A percentile compares a stretch with the other conserved stretches of the same genome.
Conservation (phyloP, 2,329 filamentous ascomycete species). For the Aspergillus sclerotialis region DNA sequence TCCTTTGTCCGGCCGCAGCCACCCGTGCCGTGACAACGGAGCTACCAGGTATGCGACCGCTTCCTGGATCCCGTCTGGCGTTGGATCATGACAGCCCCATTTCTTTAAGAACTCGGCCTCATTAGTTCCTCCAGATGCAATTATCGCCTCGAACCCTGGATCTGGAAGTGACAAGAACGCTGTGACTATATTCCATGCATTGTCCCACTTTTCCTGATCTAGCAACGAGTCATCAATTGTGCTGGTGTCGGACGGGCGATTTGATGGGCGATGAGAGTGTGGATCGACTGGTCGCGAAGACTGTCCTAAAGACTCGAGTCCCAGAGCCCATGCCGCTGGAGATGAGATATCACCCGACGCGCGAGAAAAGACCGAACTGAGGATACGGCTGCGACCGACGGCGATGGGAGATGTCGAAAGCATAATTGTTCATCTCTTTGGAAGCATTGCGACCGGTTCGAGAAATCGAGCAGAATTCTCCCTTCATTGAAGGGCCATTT, state of each 20-base stretch:
- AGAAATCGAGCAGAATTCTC: background rate
- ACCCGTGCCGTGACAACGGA: conserved; percentile 11
- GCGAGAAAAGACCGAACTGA: conserved; percentile 38
- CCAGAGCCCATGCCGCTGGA: conserved; percentile 19
- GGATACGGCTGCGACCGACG: conserved; percentile 32
- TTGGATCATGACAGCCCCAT: conserved; percentile 23
- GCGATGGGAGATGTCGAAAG: conserved; percentile 17
- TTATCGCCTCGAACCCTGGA: conserved; percentile 24
- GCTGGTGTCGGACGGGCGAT: conserved; percentile 6
- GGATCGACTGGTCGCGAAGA: conserved; percentile 7
- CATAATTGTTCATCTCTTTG: conserved; percentile 14
- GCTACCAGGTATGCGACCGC: conserved; percentile 26
- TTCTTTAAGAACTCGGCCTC: conserved; percentile 20
- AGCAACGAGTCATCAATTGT: conserved; percentile 9
- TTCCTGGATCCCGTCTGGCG: conserved; percentile 22
- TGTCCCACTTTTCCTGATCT: conserved; percentile 31
- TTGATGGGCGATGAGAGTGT: conserved; percentile 1
- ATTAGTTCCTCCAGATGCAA: conserved; percentile 15
- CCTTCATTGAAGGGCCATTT: conserved; percentile 4
- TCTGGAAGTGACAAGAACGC: conserved; percentile 33
- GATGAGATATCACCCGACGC: conserved; percentile 27
- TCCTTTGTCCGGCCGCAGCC: conserved; percentile 8
- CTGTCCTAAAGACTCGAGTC: conserved; percentile 11
- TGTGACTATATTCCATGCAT: conserved; percentile 36
- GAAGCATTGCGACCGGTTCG: conserved; percentile 9